Conservation (phyloP, 2,329 filamentous ascomycete species). For the Didymosphaeria variabile region DNA sequence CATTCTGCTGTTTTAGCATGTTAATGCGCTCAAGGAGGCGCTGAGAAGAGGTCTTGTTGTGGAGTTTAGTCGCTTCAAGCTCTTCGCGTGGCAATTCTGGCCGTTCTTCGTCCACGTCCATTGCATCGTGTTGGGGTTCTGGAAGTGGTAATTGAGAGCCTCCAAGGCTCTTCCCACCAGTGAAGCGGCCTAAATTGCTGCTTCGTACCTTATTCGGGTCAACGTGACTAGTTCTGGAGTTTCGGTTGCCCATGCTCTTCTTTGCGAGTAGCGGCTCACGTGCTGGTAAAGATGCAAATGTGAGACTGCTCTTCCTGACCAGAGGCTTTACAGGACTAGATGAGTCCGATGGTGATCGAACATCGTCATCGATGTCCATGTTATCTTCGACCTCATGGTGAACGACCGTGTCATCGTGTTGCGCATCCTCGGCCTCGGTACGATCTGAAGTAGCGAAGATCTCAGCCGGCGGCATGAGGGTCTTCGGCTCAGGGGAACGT, state of each 20-base stretch:
- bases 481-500: conserved; percentile 36
- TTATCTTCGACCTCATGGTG: conserved; percentile 48
- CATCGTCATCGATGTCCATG: conserved; percentile 61
- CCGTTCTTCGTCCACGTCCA: conserved; percentile 60
- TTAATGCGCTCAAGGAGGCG: conserved; percentile 92
- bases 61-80: conserved; percentile 64
- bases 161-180: conserved; percentile 74
- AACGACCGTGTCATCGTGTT: conserved; percentile 42
- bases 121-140: conserved; percentile 57
- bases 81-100: conserved; percentile 53
- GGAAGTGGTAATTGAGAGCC: conserved; percentile 46
- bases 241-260: conserved; percentile 78
- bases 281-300: conserved; percentile 90
- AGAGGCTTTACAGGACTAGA: conserved; percentile 80
- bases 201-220: conserved; percentile 69
- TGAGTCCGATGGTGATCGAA: conserved; percentile 70
- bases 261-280: conserved; percentile 86
- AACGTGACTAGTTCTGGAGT: conserved; percentile 80
- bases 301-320: conserved; percentile 92
- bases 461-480: conserved; percentile 26
- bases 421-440: conserved; percentile 33
- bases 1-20: conserved; percentile 66
- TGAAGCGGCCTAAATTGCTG: conserved; percentile 77
- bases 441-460: conserved; percentile 33
- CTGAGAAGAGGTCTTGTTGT: conserved; percentile 93